Conservation (phyloP, 805 yeast species). For the Wickerhamiella vanderwaltii region DNA sequence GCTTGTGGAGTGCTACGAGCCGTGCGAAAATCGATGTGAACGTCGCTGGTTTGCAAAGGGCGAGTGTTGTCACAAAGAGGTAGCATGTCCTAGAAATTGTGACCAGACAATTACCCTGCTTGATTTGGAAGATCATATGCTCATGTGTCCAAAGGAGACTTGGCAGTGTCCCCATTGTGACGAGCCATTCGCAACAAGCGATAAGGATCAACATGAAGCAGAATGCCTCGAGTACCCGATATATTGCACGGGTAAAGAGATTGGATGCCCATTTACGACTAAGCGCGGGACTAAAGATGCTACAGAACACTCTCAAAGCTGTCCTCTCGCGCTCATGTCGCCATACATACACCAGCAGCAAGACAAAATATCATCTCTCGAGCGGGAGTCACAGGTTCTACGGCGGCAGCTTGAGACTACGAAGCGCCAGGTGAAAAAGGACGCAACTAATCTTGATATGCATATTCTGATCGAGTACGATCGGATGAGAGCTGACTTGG, state of each 20-base stretch:
- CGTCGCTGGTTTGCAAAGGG: constrained; percentile 14
- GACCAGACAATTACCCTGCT: constrained; percentile 7
- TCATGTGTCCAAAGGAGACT: constrained; percentile 5
- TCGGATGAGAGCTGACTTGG: constrained; percentile 27
- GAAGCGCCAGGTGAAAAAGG: constrained; percentile 15
- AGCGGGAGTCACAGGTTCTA: constrained; percentile 26
- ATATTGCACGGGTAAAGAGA: constrained; percentile 15
- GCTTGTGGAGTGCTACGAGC: constrained; percentile 28
- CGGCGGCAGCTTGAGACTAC: constrained; percentile 23
- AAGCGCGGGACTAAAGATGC: constrained; percentile 19
- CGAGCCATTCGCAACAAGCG: constrained; percentile 15
- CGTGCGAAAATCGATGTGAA: constrained; percentile 20
- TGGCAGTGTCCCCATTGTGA: constrained; percentile 9
- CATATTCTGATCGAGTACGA: constrained; percentile 27
- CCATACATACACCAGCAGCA: constrained; percentile 24
- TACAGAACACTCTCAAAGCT: constrained; percentile 20
- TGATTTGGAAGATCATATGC: constrained; percentile 9
- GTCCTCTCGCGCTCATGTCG: constrained; percentile 22
- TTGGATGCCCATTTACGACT: constrained; percentile 15
- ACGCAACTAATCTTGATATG: constrained; percentile 21
- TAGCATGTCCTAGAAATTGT: constrained; percentile 19
- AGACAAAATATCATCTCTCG: constrained; percentile 22
- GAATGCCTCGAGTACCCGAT: constrained; percentile 13
- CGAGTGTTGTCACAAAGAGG: constrained; percentile 18
- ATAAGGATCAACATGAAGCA: constrained; percentile 14